Conservation (phyloP, 179 eudicot genomes). For the Heliamphora pulchella region DNA sequence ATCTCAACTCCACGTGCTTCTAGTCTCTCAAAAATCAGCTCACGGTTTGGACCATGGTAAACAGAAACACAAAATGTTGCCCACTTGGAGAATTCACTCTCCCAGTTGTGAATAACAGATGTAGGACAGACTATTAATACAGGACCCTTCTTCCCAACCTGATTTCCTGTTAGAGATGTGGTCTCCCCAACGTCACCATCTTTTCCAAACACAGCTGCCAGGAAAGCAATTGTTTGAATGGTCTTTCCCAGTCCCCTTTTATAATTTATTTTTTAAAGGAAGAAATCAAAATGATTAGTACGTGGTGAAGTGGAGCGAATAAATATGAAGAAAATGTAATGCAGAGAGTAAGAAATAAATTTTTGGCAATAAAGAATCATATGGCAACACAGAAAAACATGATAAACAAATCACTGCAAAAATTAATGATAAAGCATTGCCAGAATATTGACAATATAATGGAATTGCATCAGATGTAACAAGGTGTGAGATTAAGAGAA, state of each 20-base stretch:
- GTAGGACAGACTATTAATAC: conserved; percentile 78
- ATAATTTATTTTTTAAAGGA: conserved; percentile 13
- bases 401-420: neutral
- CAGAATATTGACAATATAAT: neutral
- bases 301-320: neutral
- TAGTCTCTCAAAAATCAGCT: conserved; percentile 71
- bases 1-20: conserved; percentile 53
- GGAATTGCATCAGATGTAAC: neutral
- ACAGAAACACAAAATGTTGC: conserved; percentile 64
- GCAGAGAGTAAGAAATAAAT: neutral
- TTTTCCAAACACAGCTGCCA: conserved; percentile 88
- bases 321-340: neutral
- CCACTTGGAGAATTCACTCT: conserved; percentile 87
- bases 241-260: conserved; percentile 96
- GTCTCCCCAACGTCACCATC: conserved; percentile 47
- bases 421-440: neutral
- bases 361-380: neutral
- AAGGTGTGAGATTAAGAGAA: neutral
- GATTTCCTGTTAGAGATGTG: conserved; percentile 21
- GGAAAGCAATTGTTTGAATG: conserved; percentile 92
- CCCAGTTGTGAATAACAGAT: conserved; percentile 93
- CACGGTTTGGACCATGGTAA: conserved; percentile 91
- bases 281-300: neutral
- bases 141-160: conserved; percentile 42
- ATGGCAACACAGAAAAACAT: neutral